A percentile compares a stretch with the other conserved stretches of the same genome.
Conservation (phyloP, 2,329 filamentous ascomycete species). For the Lachnellula hyalina region DNA sequence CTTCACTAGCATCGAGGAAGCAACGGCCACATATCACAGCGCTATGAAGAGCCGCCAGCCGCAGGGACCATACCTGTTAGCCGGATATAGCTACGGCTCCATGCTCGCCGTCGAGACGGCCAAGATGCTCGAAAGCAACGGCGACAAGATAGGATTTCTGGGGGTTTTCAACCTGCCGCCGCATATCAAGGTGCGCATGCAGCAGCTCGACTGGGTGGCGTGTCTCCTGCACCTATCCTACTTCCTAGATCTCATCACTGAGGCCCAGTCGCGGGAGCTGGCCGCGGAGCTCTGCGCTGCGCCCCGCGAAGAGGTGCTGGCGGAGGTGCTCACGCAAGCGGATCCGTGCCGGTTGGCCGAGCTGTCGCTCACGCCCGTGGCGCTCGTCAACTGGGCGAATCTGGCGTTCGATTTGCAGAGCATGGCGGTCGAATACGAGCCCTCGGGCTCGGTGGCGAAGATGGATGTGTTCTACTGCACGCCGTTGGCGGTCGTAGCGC, state of each 20-base stretch:
- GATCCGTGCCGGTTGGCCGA: background rate
- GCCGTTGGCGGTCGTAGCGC: conserved; percentile 23
- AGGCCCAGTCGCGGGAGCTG: conserved; percentile 11
- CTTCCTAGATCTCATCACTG: conserved; percentile 33
- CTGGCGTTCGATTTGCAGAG: conserved; percentile 35
- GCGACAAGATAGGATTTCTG: conserved; percentile 37
- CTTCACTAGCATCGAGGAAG: conserved; percentile 6
- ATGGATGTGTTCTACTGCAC: conserved; percentile 40
- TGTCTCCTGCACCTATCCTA: conserved; percentile 32
- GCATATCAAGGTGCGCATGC: conserved; percentile 35
- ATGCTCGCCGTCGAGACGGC: conserved; percentile 46
- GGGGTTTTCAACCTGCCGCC: conserved; percentile 44
- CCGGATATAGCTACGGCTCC: conserved; percentile 44
- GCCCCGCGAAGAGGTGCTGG: background rate
- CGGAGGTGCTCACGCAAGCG: background rate
- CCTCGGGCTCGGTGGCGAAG: conserved; percentile 30
- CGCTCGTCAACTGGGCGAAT: conserved; percentile 31
- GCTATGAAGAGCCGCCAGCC: conserved; percentile 39
- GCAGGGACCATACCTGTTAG: conserved; percentile 43
- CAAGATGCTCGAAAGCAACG: conserved; percentile 38
- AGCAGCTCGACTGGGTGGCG: conserved; percentile 30
- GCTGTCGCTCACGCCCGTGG: background rate
- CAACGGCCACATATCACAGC: conserved; percentile 33
- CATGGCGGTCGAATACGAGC: conserved; percentile 40
- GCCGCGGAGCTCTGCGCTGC: background rate